Evolutionary conservation across 2,329 filamentous ascomycete species (phyloP).

Genomic region (Lecanosticta acicola): DNA sequence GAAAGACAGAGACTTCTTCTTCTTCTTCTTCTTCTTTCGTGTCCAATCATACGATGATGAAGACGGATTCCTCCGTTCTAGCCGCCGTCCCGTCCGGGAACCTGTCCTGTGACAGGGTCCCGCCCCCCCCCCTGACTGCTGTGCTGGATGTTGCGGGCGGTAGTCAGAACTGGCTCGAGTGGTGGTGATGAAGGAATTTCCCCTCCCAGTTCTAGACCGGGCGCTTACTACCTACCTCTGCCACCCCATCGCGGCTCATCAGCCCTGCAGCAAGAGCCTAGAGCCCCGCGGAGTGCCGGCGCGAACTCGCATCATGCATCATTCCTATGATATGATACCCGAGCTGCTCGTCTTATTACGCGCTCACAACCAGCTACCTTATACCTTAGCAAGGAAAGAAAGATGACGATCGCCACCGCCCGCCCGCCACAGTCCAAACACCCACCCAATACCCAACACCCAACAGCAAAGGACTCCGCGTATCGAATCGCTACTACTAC

Average conservation of each 20-base stretch:
- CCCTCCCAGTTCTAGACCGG: too few species aligned
- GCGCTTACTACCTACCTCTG: not conserved
- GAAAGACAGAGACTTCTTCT: too few species aligned
- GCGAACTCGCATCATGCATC: not conserved
- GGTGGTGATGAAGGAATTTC: too few species aligned
- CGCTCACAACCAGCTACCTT: not conserved
- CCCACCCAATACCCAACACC: too few species aligned
- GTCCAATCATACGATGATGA: too few species aligned
- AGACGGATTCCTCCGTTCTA: not conserved
- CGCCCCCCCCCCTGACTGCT: too few species aligned
- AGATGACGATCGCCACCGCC: not conserved
- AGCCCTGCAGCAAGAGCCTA: not conserved
- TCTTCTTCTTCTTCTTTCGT: too few species aligned
- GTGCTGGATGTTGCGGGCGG: too few species aligned
- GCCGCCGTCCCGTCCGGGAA: not conserved
- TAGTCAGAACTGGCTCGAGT: too few species aligned
- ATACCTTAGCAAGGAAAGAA: too few species aligned
- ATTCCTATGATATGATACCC: not conserved
- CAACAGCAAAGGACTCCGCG: too few species aligned
- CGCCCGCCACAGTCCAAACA: too few species aligned
- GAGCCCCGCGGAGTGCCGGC: not conserved
- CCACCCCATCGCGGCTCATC: not conserved
- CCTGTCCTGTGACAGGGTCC: not conserved
- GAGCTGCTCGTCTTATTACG: not conserved
- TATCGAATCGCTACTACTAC: not conserved